A percentile compares a stretch with the other conserved stretches of the same genome.
These are phyloP conservation scores for Amanita bisporigera DNA, from an alignment of 1,284 basidiomycete genomes.

Conservation along the genomic window DNA sequence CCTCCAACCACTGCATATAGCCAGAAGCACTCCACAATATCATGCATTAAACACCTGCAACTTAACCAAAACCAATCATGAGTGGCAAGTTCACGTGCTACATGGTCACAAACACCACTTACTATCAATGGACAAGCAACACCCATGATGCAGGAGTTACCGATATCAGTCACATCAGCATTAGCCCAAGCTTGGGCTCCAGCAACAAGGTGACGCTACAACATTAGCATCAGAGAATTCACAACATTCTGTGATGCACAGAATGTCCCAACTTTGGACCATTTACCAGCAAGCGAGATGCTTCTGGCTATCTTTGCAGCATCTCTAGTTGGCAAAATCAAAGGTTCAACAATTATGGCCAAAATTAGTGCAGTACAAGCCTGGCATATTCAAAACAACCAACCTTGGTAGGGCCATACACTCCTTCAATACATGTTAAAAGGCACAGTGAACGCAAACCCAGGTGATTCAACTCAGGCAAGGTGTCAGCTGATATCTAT, in stretches of 20 bases:
- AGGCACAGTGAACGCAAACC: no score
- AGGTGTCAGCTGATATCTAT: no score
- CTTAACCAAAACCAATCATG: no score
- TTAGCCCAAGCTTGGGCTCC: constrained; percentile 25
- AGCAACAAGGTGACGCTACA: constrained; percentile 22
- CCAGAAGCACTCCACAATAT: no score
- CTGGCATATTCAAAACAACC: constrained; percentile 39
- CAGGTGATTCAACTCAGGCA: no score
- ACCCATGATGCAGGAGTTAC: no score
- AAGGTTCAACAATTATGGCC: constrained; percentile 25
- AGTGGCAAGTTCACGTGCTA: no score
- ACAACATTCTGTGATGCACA: constrained; percentile 24
- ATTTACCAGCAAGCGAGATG: constrained; percentile 33
- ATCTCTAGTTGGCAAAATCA: constrained; percentile 16
- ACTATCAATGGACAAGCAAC: no score
- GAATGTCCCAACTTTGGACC: constrained; percentile 11
- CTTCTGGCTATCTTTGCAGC: constrained; percentile 36
- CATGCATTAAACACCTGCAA: no score
- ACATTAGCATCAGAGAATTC: constrained; percentile 15
- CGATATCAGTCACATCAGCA: no score
- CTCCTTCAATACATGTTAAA: constrained; percentile 27
- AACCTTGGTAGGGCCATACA: constrained; percentile 28
- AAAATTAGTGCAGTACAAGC: constrained; percentile 32
- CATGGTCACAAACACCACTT: no score
- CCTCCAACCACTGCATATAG: no score